Evolutionary conservation across 148 eudicot species (phyloP).

Genomic region (Tetragonia tetragonoides): DNA sequence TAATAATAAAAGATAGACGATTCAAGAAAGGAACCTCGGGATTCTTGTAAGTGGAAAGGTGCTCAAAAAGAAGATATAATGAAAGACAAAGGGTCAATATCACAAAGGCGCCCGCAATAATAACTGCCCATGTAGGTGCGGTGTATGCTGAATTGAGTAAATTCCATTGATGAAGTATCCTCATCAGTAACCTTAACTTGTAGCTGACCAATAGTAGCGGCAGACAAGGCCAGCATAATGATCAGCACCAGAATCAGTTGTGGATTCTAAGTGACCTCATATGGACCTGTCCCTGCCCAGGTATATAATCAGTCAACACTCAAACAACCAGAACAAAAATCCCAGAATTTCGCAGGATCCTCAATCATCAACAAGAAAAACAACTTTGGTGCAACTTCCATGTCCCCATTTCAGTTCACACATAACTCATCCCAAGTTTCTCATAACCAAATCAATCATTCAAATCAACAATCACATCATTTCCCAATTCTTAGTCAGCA

Average conservation of each 20-base stretch:
- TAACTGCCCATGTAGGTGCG: constrained; percentile 73
- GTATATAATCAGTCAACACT: constrained; percentile 6
- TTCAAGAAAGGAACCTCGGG: constrained; percentile 65
- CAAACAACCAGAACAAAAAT: neutral
- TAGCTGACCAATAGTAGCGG: constrained; percentile 12
- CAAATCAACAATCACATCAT: neutral
- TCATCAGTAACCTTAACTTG: constrained; percentile 29
- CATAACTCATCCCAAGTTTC: neutral
- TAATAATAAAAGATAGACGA: neutral
- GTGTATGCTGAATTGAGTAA: constrained; percentile 29
- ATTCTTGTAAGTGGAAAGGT: constrained; percentile 80
- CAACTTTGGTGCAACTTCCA: neutral
- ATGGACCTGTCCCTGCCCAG: constrained; percentile 12
- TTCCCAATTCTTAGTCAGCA: neutral
- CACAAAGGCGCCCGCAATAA: constrained; percentile 65
- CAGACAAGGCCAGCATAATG: constrained; percentile 28
- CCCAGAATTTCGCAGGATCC: neutral
- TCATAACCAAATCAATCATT: neutral
- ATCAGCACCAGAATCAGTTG: constrained; percentile 16
- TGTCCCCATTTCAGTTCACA: neutral
- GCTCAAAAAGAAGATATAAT: constrained; percentile 77
- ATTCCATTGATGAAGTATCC: constrained; percentile 25
- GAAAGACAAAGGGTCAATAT: constrained; percentile 67
- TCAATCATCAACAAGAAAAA: neutral
- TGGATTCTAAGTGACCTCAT: constrained; percentile 9